A percentile compares a stretch with the other conserved stretches of the same genome.
These are phyloP conservation scores for Populus ilicifolia DNA, from an alignment of 345 rosid species.

Conservation along the genomic window DNA sequence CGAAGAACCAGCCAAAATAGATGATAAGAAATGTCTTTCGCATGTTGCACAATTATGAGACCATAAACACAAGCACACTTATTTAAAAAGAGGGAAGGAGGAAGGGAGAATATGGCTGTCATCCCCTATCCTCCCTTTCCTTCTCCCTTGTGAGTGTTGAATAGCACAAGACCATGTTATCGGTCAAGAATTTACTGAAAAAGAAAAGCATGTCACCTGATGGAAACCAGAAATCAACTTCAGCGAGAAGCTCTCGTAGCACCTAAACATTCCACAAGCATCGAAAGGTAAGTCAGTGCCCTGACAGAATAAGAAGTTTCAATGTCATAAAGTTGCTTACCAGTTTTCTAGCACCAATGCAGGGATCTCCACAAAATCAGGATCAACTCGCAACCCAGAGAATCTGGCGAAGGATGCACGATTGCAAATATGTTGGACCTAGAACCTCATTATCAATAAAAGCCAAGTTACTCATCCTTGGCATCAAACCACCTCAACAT, in stretches of 20 bases:
- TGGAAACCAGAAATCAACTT: conserved; percentile 92
- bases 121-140: not conserved
- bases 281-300: conserved; percentile 4
- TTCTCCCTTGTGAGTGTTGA: not conserved
- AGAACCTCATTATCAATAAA: conserved; percentile 21
- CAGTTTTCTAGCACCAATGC: conserved; percentile 77
- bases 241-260: conserved; percentile 78
- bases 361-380: conserved; percentile 94
- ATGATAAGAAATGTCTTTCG: not conserved
- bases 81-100: not conserved
- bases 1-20: not conserved
- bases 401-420: conserved; percentile 82
- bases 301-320: not conserved
- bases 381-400: conserved; percentile 81
- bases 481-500: not conserved
- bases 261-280: conserved; percentile 51
- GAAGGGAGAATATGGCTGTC: not conserved
- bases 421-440: conserved; percentile 92
- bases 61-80: not conserved
- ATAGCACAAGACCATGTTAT: not conserved
- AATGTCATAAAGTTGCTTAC: conserved; percentile 27
- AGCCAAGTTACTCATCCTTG: conserved; percentile 6
- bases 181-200: not conserved
- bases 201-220: conserved; percentile 53
- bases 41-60: not conserved